Evolutionary conservation across 768 basidiomycete species (phyloP).

Genomic region (Hygrophoropsis aurantiaca): DNA sequence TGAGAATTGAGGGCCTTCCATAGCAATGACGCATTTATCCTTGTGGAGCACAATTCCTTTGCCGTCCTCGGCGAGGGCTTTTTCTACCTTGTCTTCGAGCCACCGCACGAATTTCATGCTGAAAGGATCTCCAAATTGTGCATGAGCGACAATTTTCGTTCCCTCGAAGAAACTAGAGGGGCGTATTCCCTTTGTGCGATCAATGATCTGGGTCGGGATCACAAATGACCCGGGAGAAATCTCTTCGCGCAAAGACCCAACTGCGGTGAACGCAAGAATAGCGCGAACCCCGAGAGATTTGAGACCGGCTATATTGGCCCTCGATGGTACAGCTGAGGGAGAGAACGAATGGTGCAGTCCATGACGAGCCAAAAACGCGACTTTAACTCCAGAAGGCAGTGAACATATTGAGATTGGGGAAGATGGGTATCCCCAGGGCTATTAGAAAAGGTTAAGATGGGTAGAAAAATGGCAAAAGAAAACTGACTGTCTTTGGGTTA

Average conservation of each 20-base stretch:
- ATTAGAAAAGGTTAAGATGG: neutral
- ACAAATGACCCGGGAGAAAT: conserved; percentile 87
- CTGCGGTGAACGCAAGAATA: conserved; percentile 92
- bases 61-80: conserved; percentile 60
- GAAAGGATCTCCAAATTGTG: conserved; percentile 94
- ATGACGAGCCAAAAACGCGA: conserved; percentile 94
- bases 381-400: conserved; percentile 74
- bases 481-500: conserved; percentile 76
- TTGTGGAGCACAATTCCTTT: conserved; percentile 69
- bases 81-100: conserved; percentile 63
- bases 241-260: conserved; percentile 92
- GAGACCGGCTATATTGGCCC: conserved; percentile 94
- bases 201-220: conserved; percentile 91
- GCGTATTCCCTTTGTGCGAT: conserved; percentile 93
- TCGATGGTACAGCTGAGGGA: conserved; percentile 78
- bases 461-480: neutral
- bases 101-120: conserved; percentile 60
- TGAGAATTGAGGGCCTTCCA: conserved; percentile 98
- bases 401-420: conserved; percentile 90
- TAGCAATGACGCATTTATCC: conserved; percentile 86
- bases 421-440: conserved; percentile 94
- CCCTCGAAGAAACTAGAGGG: conserved; percentile 86
- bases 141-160: conserved; percentile 82
- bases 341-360: conserved; percentile 76
- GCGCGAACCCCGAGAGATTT: conserved; percentile 89